Evolutionary conservation across 768 basidiomycete genomes (phyloP), one percentile per base, ranked within the genome.

Genomic region (Heimioporus sp.): DNA sequence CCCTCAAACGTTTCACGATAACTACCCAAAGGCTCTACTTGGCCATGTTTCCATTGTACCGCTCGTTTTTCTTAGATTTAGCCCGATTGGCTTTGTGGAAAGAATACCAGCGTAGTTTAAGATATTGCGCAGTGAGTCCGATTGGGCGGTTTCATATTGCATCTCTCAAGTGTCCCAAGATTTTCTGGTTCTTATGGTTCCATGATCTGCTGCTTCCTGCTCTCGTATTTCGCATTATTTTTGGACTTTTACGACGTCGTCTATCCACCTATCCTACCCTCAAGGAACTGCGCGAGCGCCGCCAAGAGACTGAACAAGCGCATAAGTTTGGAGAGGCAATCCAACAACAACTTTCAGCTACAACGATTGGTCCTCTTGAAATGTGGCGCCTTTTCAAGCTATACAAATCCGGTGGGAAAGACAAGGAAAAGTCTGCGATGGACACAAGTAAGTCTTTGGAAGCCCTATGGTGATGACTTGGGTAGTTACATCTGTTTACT

Each of bases 121-220:
- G 65, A 10, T 76, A 76, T 51, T 88, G 85, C 55, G 48, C 60
- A 31, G 86, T 86, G 58, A 47, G 82, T 74, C 31, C 28, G 35
- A 48, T 17, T 15, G 35, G 10, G 40, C 10, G 53, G 46, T n/a
- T 35, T 17, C n/a, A 24, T 38, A 42, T 35, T 48, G 39, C 13
- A 15, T 32, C 40, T 42, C 21, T 59, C 20, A 59, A 7, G 28
- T 43, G 31, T 34, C 41, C 40, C 35, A 54, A 86, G 86, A 50
- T 73, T 2, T 87, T 78, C 56, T 87, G 86, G 86, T 64, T 75
- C 34, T 59, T 86, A 15, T 87, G 86, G 86, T 79, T 79, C 64
- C 59, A 79, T 46, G 74, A 85, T 58, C 60, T 83, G 13, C 72
- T 88, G 5, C 69, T 80, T 12, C 78, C 86, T 12, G 73, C 76